Conservation (phyloP, 805 yeast genomes). For the Yarrowia osloensis region DNA sequence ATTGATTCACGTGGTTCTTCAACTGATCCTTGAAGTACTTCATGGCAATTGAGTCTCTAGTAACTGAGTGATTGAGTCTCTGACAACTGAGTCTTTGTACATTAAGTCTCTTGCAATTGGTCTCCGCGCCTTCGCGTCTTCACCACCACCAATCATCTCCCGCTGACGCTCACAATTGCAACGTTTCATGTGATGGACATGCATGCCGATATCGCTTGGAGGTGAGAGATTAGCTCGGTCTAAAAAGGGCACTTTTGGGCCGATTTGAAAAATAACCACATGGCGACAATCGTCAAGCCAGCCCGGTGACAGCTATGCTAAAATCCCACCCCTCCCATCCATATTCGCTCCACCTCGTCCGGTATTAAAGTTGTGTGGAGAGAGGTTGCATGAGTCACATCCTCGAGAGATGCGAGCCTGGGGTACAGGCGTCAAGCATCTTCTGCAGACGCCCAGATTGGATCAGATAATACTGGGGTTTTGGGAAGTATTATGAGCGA, state of each 20-base stretch:
- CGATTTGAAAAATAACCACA: not conserved
- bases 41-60: too few relatives aligned
- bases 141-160: too few relatives aligned
- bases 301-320: not conserved
- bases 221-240: not conserved
- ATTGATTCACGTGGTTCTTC: too few relatives aligned
- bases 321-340: not conserved
- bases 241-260: not conserved
- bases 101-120: too few relatives aligned
- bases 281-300: not conserved
- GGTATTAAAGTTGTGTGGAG: not conserved
- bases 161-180: not conserved
- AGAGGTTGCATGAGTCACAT: constrained; percentile 13
- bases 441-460: not conserved
- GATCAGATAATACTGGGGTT: not conserved
- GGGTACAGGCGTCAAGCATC: not conserved
- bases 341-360: not conserved
- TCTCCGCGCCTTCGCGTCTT: too few relatives aligned
- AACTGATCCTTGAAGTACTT: too few relatives aligned
- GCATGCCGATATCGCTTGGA: constrained; percentile 27
- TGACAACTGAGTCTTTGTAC: too few relatives aligned
- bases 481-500: too few relatives aligned
- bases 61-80: too few relatives aligned
- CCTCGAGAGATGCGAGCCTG: not conserved
- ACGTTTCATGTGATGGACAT: not conserved